These are phyloP conservation scores for Arthrobotrys entomopaga DNA, from an alignment of 2,329 filamentous ascomycete species.

Conservation along the genomic window DNA sequence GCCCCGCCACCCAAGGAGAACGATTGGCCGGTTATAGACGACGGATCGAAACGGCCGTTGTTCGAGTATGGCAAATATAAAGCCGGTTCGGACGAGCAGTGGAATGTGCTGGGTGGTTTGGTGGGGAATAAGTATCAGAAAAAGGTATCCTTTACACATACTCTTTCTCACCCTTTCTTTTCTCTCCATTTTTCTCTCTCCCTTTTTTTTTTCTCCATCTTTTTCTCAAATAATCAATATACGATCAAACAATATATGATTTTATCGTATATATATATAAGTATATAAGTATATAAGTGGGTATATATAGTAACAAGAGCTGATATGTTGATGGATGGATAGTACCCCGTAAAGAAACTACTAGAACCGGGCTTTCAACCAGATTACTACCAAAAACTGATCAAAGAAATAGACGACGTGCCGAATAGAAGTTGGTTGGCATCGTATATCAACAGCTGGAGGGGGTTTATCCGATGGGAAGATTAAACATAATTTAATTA, in stretches of 20 bases:
- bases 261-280: no score
- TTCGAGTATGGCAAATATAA: slow-evolving; percentile 60
- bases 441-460: slow-evolving; percentile 67
- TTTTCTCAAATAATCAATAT: no score
- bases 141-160: slow-evolving; percentile 64
- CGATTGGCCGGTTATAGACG: slow-evolving; percentile 24
- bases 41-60: slow-evolving; percentile 20
- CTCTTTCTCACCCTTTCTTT: neutral
- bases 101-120: slow-evolving; percentile 70
- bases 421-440: slow-evolving; percentile 69
- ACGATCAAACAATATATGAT: no score
- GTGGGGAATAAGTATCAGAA: slow-evolving; percentile 70
- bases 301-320: neutral
- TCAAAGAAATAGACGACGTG: slow-evolving; percentile 72
- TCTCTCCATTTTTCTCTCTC: neutral
- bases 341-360: slow-evolving; percentile 66
- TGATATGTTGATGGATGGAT: neutral
- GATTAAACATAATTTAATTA: no score
- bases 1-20: slow-evolving; percentile 28
- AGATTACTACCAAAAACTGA: slow-evolving; percentile 71
- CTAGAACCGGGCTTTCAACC: slow-evolving; percentile 72
- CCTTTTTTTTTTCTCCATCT: no score
- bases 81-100: slow-evolving; percentile 68
- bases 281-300: no score
- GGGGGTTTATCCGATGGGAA: slow-evolving; percentile 68